Conservation (phyloP, 2,329 filamentous ascomycete species). For the Orbilia javanica region DNA sequence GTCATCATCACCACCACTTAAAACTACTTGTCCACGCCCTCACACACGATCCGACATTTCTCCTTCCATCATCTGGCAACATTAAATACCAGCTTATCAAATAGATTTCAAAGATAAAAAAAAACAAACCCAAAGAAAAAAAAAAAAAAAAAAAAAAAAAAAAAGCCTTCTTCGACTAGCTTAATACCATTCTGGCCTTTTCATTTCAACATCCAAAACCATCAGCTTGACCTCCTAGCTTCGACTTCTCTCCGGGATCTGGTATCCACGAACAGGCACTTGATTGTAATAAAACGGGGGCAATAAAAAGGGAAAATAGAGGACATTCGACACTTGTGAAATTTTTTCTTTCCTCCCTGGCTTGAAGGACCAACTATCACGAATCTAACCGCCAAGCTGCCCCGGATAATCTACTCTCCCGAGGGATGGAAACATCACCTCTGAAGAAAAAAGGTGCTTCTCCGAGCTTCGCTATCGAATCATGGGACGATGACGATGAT, state of each 20-base stretch:
- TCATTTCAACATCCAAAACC: conserved; percentile 10
- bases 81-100: too few relatives aligned
- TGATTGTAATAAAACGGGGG: not conserved
- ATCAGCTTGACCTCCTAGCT: not conserved
- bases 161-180: conserved; percentile 64
- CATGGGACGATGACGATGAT: conserved; percentile 80
- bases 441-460: conserved; percentile 57
- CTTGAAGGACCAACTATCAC: conserved; percentile 6
- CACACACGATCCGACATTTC: too few relatives aligned
- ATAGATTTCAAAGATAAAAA: too few relatives aligned
- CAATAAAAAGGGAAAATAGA: not conserved
- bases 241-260: conserved; percentile 50
- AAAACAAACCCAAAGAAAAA: too few relatives aligned
- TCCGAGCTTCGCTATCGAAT: conserved; percentile 71
- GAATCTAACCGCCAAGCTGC: conserved; percentile 44
- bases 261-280: conserved; percentile 1
- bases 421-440: conserved; percentile 59
- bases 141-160: too few relatives aligned
- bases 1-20: conserved; percentile 5
- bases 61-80: too few relatives aligned
- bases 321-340: not conserved
- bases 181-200: conserved; percentile 67
- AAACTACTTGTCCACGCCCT: too few relatives aligned
- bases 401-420: conserved; percentile 37
- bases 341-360: conserved; percentile 32